Percentiles rank a stretch among this genome's conserved stretches.
Conservation (phyloP, 805 yeast genomes). For the Komagataella phaffii region DNA sequence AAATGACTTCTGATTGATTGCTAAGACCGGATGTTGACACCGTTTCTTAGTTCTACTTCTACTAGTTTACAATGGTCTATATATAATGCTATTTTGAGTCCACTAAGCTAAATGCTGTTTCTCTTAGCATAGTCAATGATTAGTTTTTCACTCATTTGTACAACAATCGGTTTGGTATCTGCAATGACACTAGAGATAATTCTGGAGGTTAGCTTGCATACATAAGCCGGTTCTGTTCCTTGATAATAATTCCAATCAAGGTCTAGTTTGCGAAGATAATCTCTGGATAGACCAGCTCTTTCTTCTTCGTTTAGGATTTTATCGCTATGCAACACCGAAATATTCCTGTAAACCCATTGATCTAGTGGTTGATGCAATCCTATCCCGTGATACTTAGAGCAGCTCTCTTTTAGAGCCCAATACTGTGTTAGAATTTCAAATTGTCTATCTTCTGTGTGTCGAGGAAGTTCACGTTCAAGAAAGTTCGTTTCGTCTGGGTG, state of each 20-base stretch:
- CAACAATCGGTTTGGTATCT: not conserved
- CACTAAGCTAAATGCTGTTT: not conserved
- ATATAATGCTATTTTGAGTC: too few species aligned
- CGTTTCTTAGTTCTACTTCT: not conserved
- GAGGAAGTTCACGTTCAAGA: conserved; percentile 10
- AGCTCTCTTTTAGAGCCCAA: conserved; percentile 78
- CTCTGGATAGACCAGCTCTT: not conserved
- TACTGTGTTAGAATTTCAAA: conserved; percentile 33
- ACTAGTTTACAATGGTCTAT: not conserved
- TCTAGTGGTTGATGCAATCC: conserved; percentile 29
- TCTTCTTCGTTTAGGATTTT: not conserved
- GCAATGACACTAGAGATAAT: not conserved
- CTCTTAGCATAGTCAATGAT: not conserved
- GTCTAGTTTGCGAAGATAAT: not conserved
- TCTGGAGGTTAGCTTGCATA: not conserved
- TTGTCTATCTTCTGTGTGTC: conserved; percentile 5
- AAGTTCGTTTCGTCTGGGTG: conserved; percentile 11
- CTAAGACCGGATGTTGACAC: not conserved
- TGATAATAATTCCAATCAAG: not conserved
- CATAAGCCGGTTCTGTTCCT: not conserved
- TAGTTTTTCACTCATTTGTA: not conserved
- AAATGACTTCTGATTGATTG: not conserved
- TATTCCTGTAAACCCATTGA: conserved; percentile 1
- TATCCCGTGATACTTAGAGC: conserved; percentile 49
- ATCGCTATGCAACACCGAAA: not conserved